Evolutionary conservation across 208 protist species (phyloP), one percentile per base, ranked within the genome.

Genomic region (Leishmania tropica): DNA sequence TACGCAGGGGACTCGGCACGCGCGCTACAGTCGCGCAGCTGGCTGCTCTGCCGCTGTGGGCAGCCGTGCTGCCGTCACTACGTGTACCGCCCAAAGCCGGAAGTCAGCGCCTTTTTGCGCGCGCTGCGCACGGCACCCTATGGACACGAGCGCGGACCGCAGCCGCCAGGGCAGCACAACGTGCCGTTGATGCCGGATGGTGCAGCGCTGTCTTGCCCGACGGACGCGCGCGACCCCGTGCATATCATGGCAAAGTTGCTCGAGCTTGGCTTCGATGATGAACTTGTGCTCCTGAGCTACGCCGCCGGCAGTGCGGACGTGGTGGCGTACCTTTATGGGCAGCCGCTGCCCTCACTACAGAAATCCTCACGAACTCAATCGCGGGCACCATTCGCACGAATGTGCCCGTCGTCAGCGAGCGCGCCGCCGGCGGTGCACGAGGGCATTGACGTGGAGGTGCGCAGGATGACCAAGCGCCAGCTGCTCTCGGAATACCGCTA

Each of bases 401-500:
- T 45, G 35, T 42, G 21, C 35, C 11, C 67, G 35, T 19, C 62
- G 70, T 37, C 79, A 19, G 35, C 54, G 13, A 45, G 21, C 35
- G 56, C 67, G 35, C n/a, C 47, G 70, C 35, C 79, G 19, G 35
- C 54, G 13, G 17, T 17, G 62, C 40, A 45, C 15, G 21, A 54
- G 21, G 70, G 77, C 31, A 75, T 86, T 3, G 78, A 81, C 15
- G 74, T 83, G 71, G 80, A 83, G 76, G 31, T 56, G 47, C 74
- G 81, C 15, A 83, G 76, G 31, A 56, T 85, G 1, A 76, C 80
- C 5, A 95, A 95, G 81, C 70, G 80, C 1, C 82, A 88, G 15
- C 40, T 95, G 15, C 81, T 96, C 17, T 6, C 78, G 45, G 90
- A 86, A 71, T 94, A 96, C 75, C 89, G 93, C 6, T 81, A 96